Evolutionary conservation across 441 rosid species (phyloP), one percentile per base, ranked within the genome.

Genomic region (Iberis amara): DNA sequence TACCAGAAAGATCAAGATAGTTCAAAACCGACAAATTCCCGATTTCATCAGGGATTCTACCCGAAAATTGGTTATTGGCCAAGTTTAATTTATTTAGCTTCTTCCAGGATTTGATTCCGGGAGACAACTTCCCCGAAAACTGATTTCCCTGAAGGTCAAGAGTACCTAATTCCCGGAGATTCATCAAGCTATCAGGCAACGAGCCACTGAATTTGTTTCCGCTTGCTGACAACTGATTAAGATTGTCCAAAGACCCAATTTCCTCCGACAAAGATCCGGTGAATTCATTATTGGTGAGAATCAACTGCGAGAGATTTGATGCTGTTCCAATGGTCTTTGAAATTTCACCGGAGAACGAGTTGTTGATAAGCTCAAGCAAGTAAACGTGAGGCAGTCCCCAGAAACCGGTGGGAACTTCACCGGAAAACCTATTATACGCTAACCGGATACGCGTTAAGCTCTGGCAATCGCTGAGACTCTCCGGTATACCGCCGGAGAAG

Each of bases 341-440:
- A 30, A 92, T 71, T 11, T 65, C 63, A 0, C 99, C 99, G 1
- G 96, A 77, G 3, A 92, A 69, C 11, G 78, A 76, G 63, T 89
- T 89, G 39, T 73, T 70, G 4, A 42, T 59, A 0, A 89, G 85
- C 57, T 86, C 96, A 32, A 89, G 76, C 65, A 92, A 73, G 51
- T 68, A 76, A 3, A 86, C 92, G 14, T 65, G 88, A 18, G 99
- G 94, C 61, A 92, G 59, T 4, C 97, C 97, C 99, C 97, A 92
- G 47, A 92, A 69, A 4, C 82, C 79, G 4, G 59, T 8, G 3
- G 99, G 94, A 42, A 92, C 77, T 40, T 61, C 72, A 6, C 97
- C 99, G n/a, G 90, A 73, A n/a, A 92, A 72, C 42, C 31, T 68
- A 73, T 92, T 92, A 52, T 62, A 60, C 0, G 85, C 77, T 35